Evolutionary conservation across 2,329 filamentous ascomycete species (phyloP), one percentile per base, ranked within the genome.

Genomic region (Arthrinium puccinioides): DNA sequence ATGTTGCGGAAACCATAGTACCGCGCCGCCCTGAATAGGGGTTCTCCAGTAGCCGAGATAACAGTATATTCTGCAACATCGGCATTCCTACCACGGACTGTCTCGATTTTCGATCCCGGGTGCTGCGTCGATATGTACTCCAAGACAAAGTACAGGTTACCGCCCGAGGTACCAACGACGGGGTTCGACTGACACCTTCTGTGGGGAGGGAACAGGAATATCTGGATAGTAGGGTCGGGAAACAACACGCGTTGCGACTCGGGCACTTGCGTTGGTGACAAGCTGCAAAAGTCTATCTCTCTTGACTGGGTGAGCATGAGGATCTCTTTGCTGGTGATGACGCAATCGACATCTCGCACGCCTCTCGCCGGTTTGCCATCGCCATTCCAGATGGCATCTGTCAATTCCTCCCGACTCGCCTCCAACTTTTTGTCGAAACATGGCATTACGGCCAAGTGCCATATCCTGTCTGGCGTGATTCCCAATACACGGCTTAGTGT

Each of bases 371-470:
- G 66, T 32, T 54, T 55, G 11, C 63, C 68, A 36, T 64, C 64
- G 27, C 61, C 67, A 37, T 61, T 67, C 89, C 89, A 96, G 13
- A 78, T 76, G 6, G 74, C 65, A 55, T 90, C 84, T 1, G 89
- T 97, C 26, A 98, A 74, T 61, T 98, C 92, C 59, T 88, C 83
- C 37, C 92, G 81, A 50, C 88, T 94, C 6, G 92, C 92, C 64
- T 98, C 92, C 20, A 98, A 74, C 61, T 98, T 98, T 69, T 98
- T 98, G 61, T 98, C 92, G 59, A 98, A 97, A 60, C 92, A 98
- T 15, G 92, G 92, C 92, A 98, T 98, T 31, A 98, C 73, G 10
- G 90, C 87, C 37, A 97, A 63, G 60, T 97, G 90, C 87, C 90
- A 98, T 56, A 98, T 88, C 48, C 81, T 78, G 44, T 82, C 79